Conservation (phyloP, 768 basidiomycete species). For the Porphyrellus cyaneotinctus region DNA sequence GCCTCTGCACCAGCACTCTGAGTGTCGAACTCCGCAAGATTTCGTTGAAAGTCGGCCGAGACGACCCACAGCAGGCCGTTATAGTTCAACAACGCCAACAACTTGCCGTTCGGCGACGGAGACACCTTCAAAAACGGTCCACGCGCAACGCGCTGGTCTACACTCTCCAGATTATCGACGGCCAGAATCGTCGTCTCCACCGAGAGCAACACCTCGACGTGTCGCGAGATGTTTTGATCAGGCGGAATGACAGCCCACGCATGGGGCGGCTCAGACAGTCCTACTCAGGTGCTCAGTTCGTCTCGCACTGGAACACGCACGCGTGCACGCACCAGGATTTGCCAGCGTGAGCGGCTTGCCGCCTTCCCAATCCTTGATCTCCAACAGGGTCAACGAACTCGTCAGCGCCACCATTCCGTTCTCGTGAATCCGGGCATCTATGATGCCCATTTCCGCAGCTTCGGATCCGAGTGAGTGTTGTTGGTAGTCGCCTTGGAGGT, state of each 20-base stretch:
- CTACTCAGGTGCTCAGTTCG: conserved; percentile 35
- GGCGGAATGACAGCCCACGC: conserved; percentile 90
- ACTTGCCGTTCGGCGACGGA: conserved; percentile 92
- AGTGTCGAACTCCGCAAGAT: conserved; percentile 83
- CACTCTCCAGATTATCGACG: conserved; percentile 83
- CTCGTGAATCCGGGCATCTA: conserved; percentile 84
- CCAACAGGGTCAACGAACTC: conserved; percentile 67
- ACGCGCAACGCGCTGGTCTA: conserved; percentile 83
- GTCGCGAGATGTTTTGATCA: conserved; percentile 82
- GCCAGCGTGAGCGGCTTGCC: conserved; percentile 67
- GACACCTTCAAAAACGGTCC: conserved; percentile 88
- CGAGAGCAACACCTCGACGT: conserved; percentile 85
- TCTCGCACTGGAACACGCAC: conserved; percentile 4
- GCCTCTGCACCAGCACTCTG: conserved; percentile 53
- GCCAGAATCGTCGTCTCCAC: conserved; percentile 75
- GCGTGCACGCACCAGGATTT: conserved; percentile 56
- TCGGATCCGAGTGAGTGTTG: conserved; percentile 84
- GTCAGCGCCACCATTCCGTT: conserved; percentile 85
- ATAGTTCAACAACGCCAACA: conserved; percentile 77
- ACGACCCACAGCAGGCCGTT: conserved; percentile 83
- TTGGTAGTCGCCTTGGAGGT: conserved; percentile 78
- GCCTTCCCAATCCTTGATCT: conserved; percentile 89
- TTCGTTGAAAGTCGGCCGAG: conserved; percentile 89
- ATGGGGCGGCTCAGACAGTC: conserved; percentile 70
- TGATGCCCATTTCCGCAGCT: conserved; percentile 74